Base-by-base conservation (phyloP, 768 basidiomycete genomes). In the Lactifluus subvellereus region DNA sequence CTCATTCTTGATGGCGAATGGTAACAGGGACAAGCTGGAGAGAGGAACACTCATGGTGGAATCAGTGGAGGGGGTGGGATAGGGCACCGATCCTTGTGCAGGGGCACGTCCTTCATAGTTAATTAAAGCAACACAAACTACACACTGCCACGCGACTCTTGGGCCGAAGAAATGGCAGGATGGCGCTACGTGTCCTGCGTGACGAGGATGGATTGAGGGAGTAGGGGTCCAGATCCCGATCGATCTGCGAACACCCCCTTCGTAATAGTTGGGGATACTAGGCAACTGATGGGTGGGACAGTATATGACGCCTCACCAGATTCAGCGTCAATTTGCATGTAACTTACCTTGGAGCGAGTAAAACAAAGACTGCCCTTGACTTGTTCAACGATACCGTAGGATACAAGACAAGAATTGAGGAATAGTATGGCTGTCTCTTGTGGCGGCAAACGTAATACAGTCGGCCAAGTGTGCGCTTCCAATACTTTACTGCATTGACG, bases 201-300 rank as follows among this genome's bases (percentile, higher is more conserved):
- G 35, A 59, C 38, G 10, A 22, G 30, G 32, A n/a, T 4, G 10
- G 22, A 49, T 49, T 20, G 8, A 22, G 4, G 32, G 53, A 35
- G 60, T 56, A 43, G 60, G 60, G 60, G 54, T 56, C 60, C 38
- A 43, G 38, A 18, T 56, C 50, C 54, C 38, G 60, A 61, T 61
- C 7, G 14, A 54, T 59, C 58, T 52, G 32, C n/a, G 37, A 37
- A 38, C 38, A 22, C 10, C 33, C 16, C 16, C 33, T 30, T 52
- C 11, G 14, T 4, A 9, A 20, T 20, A 7, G 35, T 22, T 38
- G n/a, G 52, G 35, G 35, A n/a, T 45, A 22, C 22, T 22, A 45
- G n/a, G 20, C 20, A 20, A 14, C 37, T 20, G 35, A 20, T 35
- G 52, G 52, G 9, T 37, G 52, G 52, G n/a, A 38, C 8, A 14